phyloP scores from a whole-genome alignment of 2,329 filamentous ascomycete species.

The Raffaelea deltoideospora region DNA sequence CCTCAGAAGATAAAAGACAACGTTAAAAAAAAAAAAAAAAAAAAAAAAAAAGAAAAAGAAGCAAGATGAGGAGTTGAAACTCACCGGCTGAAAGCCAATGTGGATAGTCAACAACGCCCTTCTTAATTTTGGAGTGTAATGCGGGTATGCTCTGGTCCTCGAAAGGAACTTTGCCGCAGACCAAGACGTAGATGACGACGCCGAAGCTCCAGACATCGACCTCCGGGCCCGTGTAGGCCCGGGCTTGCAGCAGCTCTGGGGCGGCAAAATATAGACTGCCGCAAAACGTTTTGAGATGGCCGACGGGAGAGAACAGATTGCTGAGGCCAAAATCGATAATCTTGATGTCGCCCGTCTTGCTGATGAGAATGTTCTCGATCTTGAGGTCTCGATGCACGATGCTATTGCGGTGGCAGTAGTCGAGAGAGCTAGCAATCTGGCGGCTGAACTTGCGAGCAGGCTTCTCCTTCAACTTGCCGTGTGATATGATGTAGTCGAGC shows the following conservation, averaged over 20 bases:
- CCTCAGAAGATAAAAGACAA: background rate
- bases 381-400: conserved; percentile 96
- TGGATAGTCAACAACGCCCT: conserved; percentile 88
- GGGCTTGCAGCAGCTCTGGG: conserved; percentile 82
- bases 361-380: conserved; percentile 98
- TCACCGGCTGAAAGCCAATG: conserved; percentile 80
- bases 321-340: conserved; percentile 98
- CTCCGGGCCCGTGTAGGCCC: conserved; percentile 88
- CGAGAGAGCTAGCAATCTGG: conserved; percentile 89
- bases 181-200: conserved; percentile 90
- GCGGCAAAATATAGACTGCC: conserved; percentile 96
- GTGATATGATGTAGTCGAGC: conserved; percentile 98
- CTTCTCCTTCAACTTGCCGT: conserved; percentile 94
- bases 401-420: conserved; percentile 96
- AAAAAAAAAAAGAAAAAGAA: too few species aligned
- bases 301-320: conserved; percentile 80
- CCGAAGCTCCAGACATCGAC: conserved; percentile 99
- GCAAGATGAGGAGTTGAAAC: conserved; percentile 16
- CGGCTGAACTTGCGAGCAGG: conserved; percentile 94
- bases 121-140: conserved; percentile 96
- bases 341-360: conserved; percentile 97
- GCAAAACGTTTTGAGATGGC: conserved; percentile 88
- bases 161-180: conserved; percentile 95
- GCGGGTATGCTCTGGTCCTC: conserved; percentile 99
- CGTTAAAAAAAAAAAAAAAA: background rate